Evolutionary conservation across 345 rosid species (phyloP), one percentile per base, ranked within the genome.

Genomic region (Citrus australasica): DNA sequence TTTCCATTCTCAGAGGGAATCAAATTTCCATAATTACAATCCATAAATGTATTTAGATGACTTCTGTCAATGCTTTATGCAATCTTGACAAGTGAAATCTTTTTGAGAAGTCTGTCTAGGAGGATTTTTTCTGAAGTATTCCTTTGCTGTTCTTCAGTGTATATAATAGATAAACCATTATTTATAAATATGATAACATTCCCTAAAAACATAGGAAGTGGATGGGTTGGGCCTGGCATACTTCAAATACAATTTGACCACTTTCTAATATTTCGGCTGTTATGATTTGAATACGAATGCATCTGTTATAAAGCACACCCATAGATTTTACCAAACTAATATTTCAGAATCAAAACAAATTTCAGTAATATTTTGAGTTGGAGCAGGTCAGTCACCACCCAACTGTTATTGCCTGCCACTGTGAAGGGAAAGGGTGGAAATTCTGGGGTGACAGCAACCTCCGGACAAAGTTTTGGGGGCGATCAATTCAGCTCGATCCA

Each of bases 371-470:
- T 83, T 40, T 72, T 33, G 4, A 55, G 27, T 65, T 79, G 67
- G 78, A 83, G 80, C 90, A 96, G 99, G 99, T 96, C 40, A 96
- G 99, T 82, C 99, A 96, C 85, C 98, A 96, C 83, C 98, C 98
- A 82, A 94, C 99, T 64, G 83, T 96, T 78, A 86, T 96, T 83
- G 98, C 98, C 79, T 94, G 98, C 90, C 98, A 96, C 71, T 91
- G 97, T 83, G 93, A 96, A 89, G 99, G 99, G 74, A 90, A 86
- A 84, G 99, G 99, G 42, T 96, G 99, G 99, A 96, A 87, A 85
- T 93, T 96, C 82, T 96, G 94, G 97, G 98, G 92, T 48, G 99
- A 96, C 80, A 90, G 98, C 84, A 94, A 94, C 85, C 88, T 96
- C 79, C 89, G 89, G 53, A 84, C 98, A 75, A 96, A 94, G 87